phyloP scores from a whole-genome alignment of 2,329 filamentous ascomycete genomes.

The Fusarium secorum region DNA sequence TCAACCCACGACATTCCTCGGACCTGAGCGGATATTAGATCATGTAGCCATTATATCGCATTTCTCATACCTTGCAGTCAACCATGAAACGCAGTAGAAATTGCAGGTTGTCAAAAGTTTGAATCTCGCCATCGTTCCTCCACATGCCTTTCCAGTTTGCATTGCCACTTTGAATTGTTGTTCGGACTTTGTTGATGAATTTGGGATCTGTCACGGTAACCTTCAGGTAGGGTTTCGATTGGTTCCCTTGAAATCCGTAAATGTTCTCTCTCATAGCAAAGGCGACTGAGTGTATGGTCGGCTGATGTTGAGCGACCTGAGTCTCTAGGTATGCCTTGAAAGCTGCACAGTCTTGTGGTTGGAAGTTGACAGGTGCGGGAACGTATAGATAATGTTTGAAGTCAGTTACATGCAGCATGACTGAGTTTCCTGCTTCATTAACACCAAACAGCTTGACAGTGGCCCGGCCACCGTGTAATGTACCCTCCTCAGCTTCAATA shows the following conservation, averaged over 20 bases:
- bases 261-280: constrained; percentile 89
- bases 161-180: constrained; percentile 74
- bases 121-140: constrained; percentile 74
- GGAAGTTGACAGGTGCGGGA: constrained; percentile 84
- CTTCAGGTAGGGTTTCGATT: constrained; percentile 90
- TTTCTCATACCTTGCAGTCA: constrained; percentile 76
- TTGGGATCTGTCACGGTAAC: constrained; percentile 92
- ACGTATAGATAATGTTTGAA: constrained; percentile 98
- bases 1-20: constrained; percentile 98
- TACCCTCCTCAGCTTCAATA: constrained; percentile 94
- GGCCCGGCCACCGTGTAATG: constrained; percentile 75
- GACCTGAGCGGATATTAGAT: constrained; percentile 60
- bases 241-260: constrained; percentile 92
- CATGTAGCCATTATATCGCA: no score
- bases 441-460: constrained; percentile 95
- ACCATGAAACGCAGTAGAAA: constrained; percentile 98
- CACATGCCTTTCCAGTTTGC: constrained; percentile 94
- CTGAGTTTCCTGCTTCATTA: constrained; percentile 83
- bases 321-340: constrained; percentile 85
- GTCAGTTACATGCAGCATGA: constrained; percentile 91
- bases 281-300: constrained; percentile 79
- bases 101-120: constrained; percentile 96
- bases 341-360: constrained; percentile 75
- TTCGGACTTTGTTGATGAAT: constrained; percentile 78
- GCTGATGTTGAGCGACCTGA: constrained; percentile 75